Base-by-base conservation (phyloP, 805 yeast species). In the Teunomyces panamensis region DNA sequence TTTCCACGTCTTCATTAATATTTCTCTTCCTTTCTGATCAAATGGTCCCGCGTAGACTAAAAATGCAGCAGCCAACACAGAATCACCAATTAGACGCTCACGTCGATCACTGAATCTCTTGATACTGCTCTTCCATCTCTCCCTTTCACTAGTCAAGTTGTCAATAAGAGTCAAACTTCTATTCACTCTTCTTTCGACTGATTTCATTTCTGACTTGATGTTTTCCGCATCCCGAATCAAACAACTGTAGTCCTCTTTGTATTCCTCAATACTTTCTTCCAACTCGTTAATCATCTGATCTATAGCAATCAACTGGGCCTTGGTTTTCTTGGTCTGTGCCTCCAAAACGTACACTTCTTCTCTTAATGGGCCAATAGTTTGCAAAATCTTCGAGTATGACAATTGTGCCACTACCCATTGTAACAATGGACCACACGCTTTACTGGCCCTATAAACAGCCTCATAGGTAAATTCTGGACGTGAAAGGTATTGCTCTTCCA, bases 321-420 rank as follows among this genome's bases (percentile, higher is more conserved):
- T 76, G 0, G 91, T 85, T 50, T 80, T 81, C 6, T 67, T 60
- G 0, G 90, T 78, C 20, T 80, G 83, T 1, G 59, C 59, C 58
- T 90, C 92, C 7, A 92, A 71, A 4, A 52, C 57, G 6, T 56
- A 57, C 3, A 89, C 87, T 55, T 90, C 96, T 4, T 71, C 71
- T 47, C 83, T 70, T 55, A 92, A 64, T 0, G 98, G 98, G 0
- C 81, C 86, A 24, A 92, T 78, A 44, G 75, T 78, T 32, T 86
- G 85, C 39, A 89, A 67, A 17, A 90, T 85, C 1, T 79, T 59
- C 0, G 92, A 79, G 59, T 85, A 92, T n/a, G 75, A 70, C n/a
- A 90, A 72, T 53, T 92, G 97, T 0, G 98, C 97, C 46, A 77
- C 75, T 0, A 90, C 91, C 98, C 98, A 92, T 51, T 83, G 84